phyloP scores from a whole-genome alignment of 148 eudicot species.

The Camellia sinensis region DNA sequence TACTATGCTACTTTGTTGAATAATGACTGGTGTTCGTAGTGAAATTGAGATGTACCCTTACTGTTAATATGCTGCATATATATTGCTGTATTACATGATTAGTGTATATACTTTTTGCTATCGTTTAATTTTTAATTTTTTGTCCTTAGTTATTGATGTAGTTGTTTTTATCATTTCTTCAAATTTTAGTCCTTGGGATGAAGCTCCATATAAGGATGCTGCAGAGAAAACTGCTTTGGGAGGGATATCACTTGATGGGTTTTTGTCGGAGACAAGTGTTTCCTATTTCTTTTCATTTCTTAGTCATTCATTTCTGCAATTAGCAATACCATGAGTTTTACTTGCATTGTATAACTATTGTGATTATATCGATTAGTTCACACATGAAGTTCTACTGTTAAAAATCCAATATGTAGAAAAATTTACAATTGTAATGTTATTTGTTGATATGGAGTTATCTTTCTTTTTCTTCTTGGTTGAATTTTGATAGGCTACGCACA shows the following conservation, averaged over 20 bases:
- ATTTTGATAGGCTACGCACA: not conserved
- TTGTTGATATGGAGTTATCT: too few species aligned
- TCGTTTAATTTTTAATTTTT: not conserved
- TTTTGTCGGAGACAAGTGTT: conserved; percentile 65
- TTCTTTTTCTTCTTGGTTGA: not conserved
- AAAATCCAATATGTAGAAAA: too few species aligned
- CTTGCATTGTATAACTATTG: too few species aligned
- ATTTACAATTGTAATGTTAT: too few species aligned
- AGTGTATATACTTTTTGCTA: not conserved
- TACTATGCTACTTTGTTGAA: too few species aligned
- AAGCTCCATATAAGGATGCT: conserved; percentile 76
- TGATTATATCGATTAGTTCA: too few species aligned
- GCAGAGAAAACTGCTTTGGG: conserved; percentile 74
- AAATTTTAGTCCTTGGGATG: conserved; percentile 74
- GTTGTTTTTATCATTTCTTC: conserved; percentile 6
- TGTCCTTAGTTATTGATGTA: not conserved
- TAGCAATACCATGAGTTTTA: not conserved
- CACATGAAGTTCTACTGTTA: too few species aligned
- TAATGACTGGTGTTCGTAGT: too few species aligned
- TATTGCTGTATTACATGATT: too few species aligned
- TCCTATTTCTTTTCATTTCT: not conserved
- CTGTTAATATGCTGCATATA: too few species aligned
- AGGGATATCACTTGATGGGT: conserved; percentile 69
- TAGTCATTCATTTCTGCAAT: too few species aligned
- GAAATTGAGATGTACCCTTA: too few species aligned